Conservation (phyloP, 108 stramenopile species). For the Parmales sp. region DNA sequence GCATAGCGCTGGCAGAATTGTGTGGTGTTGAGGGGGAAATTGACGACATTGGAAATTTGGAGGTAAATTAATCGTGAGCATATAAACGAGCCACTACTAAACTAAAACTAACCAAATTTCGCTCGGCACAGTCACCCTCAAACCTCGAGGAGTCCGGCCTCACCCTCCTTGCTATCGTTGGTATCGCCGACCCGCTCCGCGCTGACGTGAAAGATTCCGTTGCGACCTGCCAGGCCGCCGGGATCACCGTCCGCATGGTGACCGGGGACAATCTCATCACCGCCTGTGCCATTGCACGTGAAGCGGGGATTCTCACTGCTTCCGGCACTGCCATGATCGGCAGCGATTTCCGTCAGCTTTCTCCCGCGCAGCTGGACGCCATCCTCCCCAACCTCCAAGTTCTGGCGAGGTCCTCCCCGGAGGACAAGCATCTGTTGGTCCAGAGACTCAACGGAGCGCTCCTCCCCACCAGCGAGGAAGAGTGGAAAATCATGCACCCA, state of each 20-base stretch:
- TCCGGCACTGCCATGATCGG: slow-evolving; percentile 66
- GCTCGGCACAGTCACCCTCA: too few species aligned
- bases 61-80: too few species aligned
- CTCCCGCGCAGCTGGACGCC: slow-evolving; percentile 54
- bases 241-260: slow-evolving; percentile 91
- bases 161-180: slow-evolving; percentile 66
- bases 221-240: slow-evolving; percentile 70
- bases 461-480: slow-evolving; percentile 50
- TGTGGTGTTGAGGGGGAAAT: slow-evolving; percentile 30
- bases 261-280: slow-evolving; percentile 92
- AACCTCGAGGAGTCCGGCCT: slow-evolving; percentile 19
- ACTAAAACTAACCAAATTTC: too few species aligned
- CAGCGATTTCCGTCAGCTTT: slow-evolving; percentile 62
- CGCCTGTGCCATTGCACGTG: slow-evolving; percentile 79
- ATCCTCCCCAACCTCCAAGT: slow-evolving; percentile 71
- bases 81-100: too few species aligned
- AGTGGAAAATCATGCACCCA: slow-evolving; percentile 47
- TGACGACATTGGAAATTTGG: slow-evolving; percentile 28
- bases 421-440: slow-evolving; percentile 92
- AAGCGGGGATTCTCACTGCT: slow-evolving; percentile 74
- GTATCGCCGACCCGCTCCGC: slow-evolving; percentile 81
- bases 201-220: slow-evolving; percentile 80
- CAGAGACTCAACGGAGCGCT: slow-evolving; percentile 67
- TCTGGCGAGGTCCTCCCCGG: slow-evolving; percentile 83
- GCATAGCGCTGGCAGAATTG: slow-evolving; percentile 53